phyloP scores from a whole-genome alignment of 805 yeast genomes.

The Lipomyces japonicus region DNA sequence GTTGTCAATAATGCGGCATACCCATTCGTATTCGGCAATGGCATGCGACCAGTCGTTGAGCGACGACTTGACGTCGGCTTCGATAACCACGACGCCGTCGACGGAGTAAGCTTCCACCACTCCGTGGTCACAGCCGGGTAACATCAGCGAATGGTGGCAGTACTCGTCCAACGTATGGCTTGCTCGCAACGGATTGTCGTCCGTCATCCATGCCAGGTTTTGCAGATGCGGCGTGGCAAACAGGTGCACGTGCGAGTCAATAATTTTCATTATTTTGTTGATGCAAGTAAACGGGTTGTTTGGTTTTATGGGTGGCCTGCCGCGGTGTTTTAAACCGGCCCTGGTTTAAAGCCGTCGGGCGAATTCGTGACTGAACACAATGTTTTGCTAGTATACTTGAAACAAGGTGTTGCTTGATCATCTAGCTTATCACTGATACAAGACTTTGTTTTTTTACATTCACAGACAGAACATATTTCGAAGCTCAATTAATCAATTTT shows the following conservation, averaged over 20 bases:
- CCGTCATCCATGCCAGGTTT: slow-evolving; percentile 39
- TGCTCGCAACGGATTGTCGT: slow-evolving; percentile 33
- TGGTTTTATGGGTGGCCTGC: too few species aligned
- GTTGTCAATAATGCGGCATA: slow-evolving; percentile 27
- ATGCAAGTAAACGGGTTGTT: neutral
- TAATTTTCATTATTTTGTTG: slow-evolving; percentile 7
- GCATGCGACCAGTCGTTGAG: slow-evolving; percentile 33
- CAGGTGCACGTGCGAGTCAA: slow-evolving; percentile 44
- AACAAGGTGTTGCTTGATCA: neutral
- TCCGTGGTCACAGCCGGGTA: slow-evolving; percentile 5
- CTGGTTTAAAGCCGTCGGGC: too few species aligned
- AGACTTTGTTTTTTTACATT: too few species aligned
- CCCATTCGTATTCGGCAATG: slow-evolving; percentile 34
- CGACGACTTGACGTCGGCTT: slow-evolving; percentile 37
- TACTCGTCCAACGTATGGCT: slow-evolving; percentile 37
- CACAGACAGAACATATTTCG: too few species aligned
- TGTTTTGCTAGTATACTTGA: neutral
- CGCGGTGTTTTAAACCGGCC: too few species aligned
- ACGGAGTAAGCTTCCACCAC: too few species aligned
- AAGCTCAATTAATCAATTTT: too few species aligned
- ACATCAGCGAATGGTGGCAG: neutral
- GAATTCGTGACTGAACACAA: neutral
- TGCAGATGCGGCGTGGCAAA: slow-evolving; percentile 33
- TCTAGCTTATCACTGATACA: too few species aligned
- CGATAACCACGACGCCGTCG: slow-evolving; percentile 40